These are phyloP conservation scores for Populus hybrid DNA, from an alignment of 441 rosid species.

Conservation along the genomic window DNA sequence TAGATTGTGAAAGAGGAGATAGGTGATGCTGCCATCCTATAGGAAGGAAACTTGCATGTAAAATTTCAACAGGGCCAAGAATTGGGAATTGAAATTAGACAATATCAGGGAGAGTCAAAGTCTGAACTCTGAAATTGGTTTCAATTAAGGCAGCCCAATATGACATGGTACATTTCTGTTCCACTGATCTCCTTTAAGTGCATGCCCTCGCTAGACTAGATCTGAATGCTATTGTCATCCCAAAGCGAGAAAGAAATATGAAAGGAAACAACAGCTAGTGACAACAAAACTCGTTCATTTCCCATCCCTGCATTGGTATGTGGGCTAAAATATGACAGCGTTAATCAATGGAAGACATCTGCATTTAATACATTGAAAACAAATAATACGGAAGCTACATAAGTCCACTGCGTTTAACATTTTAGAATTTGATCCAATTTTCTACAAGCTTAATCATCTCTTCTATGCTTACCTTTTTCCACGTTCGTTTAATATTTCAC, in stretches of 20 bases:
- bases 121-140: background rate
- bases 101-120: background rate
- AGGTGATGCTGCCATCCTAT: too few species aligned
- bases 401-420: background rate
- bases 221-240: background rate
- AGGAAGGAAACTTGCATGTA: too few species aligned
- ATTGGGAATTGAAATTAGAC: background rate
- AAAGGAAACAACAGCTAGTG: background rate
- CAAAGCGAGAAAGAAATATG: background rate
- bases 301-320: background rate
- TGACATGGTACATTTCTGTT: background rate
- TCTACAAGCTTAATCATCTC: background rate
- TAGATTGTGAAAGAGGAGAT: too few species aligned
- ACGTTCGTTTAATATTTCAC: background rate
- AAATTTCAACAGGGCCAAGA: too few species aligned
- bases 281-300: background rate
- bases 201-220: background rate
- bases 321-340: background rate
- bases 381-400: background rate
- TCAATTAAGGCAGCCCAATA: background rate
- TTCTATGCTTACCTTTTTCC: background rate
- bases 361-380: background rate
- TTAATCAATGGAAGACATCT: background rate
- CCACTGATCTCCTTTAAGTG: background rate
- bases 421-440: background rate